Evolutionary conservation across 2,329 filamentous ascomycete species (phyloP).

Genomic region (Aspergillus sp.): DNA sequence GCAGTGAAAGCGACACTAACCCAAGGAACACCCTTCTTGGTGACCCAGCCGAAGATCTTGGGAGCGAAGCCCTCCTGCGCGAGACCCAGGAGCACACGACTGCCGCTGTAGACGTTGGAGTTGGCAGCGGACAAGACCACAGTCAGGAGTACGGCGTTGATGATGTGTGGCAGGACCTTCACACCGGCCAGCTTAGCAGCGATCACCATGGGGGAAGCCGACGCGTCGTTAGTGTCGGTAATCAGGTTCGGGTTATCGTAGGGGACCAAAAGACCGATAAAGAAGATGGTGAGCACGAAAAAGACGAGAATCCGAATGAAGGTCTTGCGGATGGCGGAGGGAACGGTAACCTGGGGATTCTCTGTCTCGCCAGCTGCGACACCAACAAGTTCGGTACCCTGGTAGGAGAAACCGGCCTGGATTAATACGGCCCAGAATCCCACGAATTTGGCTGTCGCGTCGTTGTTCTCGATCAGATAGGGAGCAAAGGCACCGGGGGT

Average conservation of each 20-base stretch:
- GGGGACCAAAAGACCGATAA: constrained; percentile 69
- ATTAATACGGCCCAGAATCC: constrained; percentile 55
- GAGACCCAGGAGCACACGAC: constrained; percentile 67
- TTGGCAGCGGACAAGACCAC: constrained; percentile 41
- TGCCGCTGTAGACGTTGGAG: constrained; percentile 47
- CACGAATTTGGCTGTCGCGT: constrained; percentile 60
- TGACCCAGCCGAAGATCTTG: constrained; percentile 39
- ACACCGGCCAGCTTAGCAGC: constrained; percentile 37
- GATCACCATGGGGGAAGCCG: constrained; percentile 41
- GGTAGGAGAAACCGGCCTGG: constrained; percentile 39
- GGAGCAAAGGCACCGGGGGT: constrained; percentile 68
- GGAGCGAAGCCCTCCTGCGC: constrained; percentile 46
- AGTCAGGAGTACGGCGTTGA: constrained; percentile 40
- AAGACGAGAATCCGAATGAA: constrained; percentile 71
- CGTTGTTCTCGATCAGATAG: constrained; percentile 59
- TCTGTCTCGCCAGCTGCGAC: constrained; percentile 73
- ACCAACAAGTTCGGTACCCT: constrained; percentile 70
- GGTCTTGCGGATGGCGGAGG: constrained; percentile 68
- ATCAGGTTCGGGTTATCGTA: constrained; percentile 58
- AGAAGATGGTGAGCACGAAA: constrained; percentile 49
- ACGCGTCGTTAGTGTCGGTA: constrained; percentile 18
- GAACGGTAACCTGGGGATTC: constrained; percentile 69
- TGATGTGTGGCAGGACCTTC: constrained; percentile 33
- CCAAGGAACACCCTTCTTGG: constrained; percentile 42
- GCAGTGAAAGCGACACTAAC: constrained; percentile 42